Percentiles rank a stretch among this genome's conserved stretches.
Evolutionary conservation across 164 flowering plant species (phyloP).

Genomic region (Berberis vulgaris): DNA sequence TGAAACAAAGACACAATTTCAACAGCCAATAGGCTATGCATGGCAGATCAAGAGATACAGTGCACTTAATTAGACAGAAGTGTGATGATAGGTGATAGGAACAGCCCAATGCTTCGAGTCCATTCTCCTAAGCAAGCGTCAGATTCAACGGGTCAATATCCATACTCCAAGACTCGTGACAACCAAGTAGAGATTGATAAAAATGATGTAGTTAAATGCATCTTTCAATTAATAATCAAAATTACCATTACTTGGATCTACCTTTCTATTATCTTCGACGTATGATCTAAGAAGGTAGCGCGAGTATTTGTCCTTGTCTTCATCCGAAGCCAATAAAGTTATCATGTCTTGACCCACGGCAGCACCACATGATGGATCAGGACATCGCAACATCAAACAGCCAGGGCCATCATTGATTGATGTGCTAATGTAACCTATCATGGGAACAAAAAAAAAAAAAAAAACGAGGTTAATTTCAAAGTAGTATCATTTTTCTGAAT

Average conservation of each 20-base stretch:
- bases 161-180: too few relatives aligned
- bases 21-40: too few relatives aligned
- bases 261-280: conserved; percentile 84
- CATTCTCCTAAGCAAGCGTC: too few relatives aligned
- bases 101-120: too few relatives aligned
- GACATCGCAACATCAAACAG: conserved; percentile 78
- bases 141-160: too few relatives aligned
- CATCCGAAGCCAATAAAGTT: conserved; percentile 40
- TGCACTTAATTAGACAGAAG: too few relatives aligned
- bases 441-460: neutral
- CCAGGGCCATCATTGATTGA: conserved; percentile 93
- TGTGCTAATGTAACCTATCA: conserved; percentile 63
- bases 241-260: conserved; percentile 8
- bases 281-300: conserved; percentile 80
- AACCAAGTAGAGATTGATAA: too few relatives aligned
- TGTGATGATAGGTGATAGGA: too few relatives aligned
- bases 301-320: conserved; percentile 62
- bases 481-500: neutral
- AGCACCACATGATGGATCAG: conserved; percentile 85
- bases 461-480: neutral
- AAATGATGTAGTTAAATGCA: too few relatives aligned
- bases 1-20: too few relatives aligned
- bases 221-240: neutral
- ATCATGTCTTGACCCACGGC: conserved; percentile 87
- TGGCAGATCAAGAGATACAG: too few relatives aligned